Evolutionary conservation across 345 rosid genomes (phyloP), one percentile per base, ranked within the genome.

Genomic region (Anacardium occidentale): DNA sequence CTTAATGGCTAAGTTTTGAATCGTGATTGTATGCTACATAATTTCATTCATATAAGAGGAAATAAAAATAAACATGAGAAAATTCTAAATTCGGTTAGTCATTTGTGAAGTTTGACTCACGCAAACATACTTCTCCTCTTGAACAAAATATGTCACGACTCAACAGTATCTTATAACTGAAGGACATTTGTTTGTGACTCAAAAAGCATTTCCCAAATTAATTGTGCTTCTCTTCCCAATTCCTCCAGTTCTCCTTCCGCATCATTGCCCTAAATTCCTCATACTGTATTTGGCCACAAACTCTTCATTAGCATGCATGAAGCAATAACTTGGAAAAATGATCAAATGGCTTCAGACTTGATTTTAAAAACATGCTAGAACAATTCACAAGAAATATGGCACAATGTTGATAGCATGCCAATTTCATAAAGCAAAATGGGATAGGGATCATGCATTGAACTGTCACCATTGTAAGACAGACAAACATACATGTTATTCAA

Each of bases 251-350:
- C 66, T 90, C 94, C 79, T 78, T 87, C 84, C 88, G 81, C 94
- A 89, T 89, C 94, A 89, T 89, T 10, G 91, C 90, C 14, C 85
- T 89, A 82, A 89, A 89, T 64, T 89, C 94, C 42, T 80, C 90
- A n/a, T n/a, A n/a, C n/a, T n/a, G n/a, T n/a, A 72, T 89, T 89
- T 83, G 78, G 71, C 55, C 34, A 21, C 69, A 63, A 62, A 25
- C 9, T 25, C 64, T 50, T 5, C 34, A 9, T 59, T 9, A 45
- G n/a, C n/a, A 18, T 17, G n/a, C n/a, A 18, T 17, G 3, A 48
- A 51, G 59, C 37, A 40, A 52, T 17, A 45, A 55, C 18, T 7
- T 25, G 20, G 22, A n/a, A 20, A 54, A 40, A 32, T 0, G 24
- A 18, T 57, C 64, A 22, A 51, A 45, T 22, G 11, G 44, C 42